Evolutionary conservation across 2,329 filamentous ascomycete genomes (phyloP), one percentile per base, ranked within the genome.

Genomic region (Leptoxyphium fumago): DNA sequence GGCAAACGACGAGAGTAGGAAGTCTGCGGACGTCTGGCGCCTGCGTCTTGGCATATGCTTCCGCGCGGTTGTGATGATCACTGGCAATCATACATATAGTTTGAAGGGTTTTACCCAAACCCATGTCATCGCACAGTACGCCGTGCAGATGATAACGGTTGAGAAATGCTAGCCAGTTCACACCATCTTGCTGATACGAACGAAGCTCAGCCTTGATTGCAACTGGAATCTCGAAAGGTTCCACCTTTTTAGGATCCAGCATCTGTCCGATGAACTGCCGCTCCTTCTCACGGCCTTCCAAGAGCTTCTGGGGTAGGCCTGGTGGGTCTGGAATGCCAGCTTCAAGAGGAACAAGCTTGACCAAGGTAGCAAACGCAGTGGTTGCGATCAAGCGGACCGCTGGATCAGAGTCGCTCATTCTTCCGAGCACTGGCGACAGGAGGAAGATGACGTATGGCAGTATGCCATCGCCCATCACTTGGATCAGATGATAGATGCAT

Each of bases 51-150:
- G 79, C 79, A 60, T 82, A 96, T 58, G 96, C 87, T 58, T 95
- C 85, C 0, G 85, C 86, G 48, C 91, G 80, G 58, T 93, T 73
- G 61, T 98, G 89, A 59, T 98, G 91, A 60, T 98, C 91, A 64
- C 88, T 96, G 9, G 91, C 89, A 38, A 98, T 88, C 56, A 98
- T 98, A 63, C 91, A 98, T 17, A 98, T 77, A 0, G 93, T 98
- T 62, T 98, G 91, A 10, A 98, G 69, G 1, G 91, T 98, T 68
- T 98, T 98, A 41, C 91, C 91, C 26, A 98, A 82, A 57, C 91
- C 91, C 91, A 98, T 98, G 62, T 98, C 91, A 58, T 98, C 91
- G 60, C 91, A 98, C 47, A 98, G 84, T 63, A 98, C 95, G 41
- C 91, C 91, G 55, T 98, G 93, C 1, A 98, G 77, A 56, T 98